phyloP scores from a whole-genome alignment of 75 land plant species.

The Pseudotsuga menziesii region DNA sequence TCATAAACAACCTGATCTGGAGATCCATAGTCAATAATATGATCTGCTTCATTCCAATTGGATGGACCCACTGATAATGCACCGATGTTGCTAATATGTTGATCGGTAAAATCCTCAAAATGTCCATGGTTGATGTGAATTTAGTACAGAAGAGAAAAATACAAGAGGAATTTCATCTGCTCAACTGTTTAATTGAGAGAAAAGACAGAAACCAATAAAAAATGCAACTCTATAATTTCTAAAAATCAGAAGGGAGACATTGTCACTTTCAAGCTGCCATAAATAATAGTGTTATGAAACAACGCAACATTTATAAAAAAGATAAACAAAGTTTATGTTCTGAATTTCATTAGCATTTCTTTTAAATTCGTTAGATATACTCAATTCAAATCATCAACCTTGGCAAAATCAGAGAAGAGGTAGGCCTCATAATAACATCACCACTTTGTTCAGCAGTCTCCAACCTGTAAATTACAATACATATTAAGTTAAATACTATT shows the following conservation, averaged over 20 bases:
- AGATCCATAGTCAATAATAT: conserved; percentile 31
- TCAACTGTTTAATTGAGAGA: neutral
- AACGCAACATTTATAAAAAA: neutral
- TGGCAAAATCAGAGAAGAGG: conserved; percentile 19
- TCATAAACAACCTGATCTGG: neutral
- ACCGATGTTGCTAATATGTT: neutral
- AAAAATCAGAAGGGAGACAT: neutral
- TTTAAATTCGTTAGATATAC: neutral
- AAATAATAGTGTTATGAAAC: neutral
- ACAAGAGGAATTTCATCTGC: neutral
- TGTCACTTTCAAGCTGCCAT: neutral
- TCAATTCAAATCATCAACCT: neutral
- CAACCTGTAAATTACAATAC: too few species aligned
- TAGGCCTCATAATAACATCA: conserved; percentile 13
- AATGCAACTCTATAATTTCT: neutral
- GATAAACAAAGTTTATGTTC: neutral
- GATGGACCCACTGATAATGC: conserved; percentile 22
- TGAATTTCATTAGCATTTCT: neutral
- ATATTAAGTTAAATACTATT: too few species aligned
- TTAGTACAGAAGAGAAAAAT: conserved; percentile 4
- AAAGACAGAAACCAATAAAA: neutral
- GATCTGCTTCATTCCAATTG: conserved; percentile 49
- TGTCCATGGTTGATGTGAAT: conserved; percentile 23
- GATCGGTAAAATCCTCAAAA: conserved; percentile 12
- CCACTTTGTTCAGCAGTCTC: conserved; percentile 22